Evolutionary conservation across 1,284 basidiomycete genomes (phyloP).

Genomic region (Inonotus hispidus): DNA sequence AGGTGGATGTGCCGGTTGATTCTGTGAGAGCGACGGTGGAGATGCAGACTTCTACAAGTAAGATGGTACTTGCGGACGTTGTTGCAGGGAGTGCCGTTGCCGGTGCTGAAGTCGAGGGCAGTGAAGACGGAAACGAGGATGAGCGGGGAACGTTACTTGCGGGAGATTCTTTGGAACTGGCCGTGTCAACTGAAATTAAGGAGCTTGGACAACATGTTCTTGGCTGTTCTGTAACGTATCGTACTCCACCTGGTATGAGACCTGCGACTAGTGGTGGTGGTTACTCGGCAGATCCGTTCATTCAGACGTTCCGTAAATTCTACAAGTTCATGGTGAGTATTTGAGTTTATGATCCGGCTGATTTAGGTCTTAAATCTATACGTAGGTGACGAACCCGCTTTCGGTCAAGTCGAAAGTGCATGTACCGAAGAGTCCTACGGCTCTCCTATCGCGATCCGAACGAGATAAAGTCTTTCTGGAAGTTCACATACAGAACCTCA

Average conservation of each 20-base stretch:
- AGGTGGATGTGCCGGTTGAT: constrained; percentile 54
- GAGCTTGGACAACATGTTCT: constrained; percentile 80
- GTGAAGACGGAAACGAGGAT: constrained; percentile 35
- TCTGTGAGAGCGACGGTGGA: constrained; percentile 60
- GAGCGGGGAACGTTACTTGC: constrained; percentile 38
- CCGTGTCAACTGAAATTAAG: constrained; percentile 76
- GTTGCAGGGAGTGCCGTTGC: neutral
- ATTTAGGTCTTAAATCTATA: constrained; percentile 6
- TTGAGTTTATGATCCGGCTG: neutral
- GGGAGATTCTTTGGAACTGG: constrained; percentile 56
- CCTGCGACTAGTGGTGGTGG: constrained; percentile 41
- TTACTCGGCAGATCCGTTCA: constrained; percentile 47
- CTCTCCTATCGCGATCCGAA: constrained; percentile 52
- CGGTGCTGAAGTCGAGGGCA: too few species aligned
- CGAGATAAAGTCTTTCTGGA: constrained; percentile 82
- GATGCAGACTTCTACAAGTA: constrained; percentile 71
- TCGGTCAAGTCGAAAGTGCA: constrained; percentile 90
- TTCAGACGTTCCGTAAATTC: constrained; percentile 79
- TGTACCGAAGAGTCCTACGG: constrained; percentile 62
- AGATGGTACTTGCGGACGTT: constrained; percentile 55
- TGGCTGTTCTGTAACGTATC: constrained; percentile 69
- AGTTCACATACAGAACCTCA: constrained; percentile 83
- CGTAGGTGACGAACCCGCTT: constrained; percentile 78
- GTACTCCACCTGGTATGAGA: constrained; percentile 49
- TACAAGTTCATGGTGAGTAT: constrained; percentile 79